Evolutionary conservation across 2,329 filamentous ascomycete species (phyloP).

Genomic region (Pyrenochaeta sp.): DNA sequence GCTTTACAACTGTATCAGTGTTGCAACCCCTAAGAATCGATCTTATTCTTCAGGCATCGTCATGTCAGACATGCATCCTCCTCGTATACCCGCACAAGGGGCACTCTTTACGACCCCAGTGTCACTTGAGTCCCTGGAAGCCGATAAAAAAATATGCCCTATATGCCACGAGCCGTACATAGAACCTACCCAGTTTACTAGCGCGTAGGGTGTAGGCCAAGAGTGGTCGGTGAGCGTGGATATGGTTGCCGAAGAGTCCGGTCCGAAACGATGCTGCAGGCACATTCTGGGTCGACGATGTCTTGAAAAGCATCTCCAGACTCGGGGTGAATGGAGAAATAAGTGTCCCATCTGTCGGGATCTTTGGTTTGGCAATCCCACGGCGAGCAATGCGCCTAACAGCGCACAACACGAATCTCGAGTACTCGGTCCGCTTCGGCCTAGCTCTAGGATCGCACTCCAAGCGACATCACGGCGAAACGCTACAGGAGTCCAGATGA

Average conservation of each 20-base stretch:
- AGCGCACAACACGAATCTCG: neutral
- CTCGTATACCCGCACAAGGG: neutral
- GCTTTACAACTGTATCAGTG: neutral
- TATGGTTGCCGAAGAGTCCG: conserved; percentile 8
- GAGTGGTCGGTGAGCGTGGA: conserved; percentile 13
- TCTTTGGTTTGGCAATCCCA: conserved; percentile 3
- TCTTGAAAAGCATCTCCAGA: conserved; percentile 9
- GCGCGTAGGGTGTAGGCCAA: neutral
- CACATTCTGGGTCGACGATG: conserved; percentile 13
- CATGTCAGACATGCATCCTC: neutral
- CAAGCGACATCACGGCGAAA: neutral
- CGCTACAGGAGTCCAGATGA: neutral
- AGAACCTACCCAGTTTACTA: neutral
- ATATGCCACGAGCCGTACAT: conserved; percentile 7
- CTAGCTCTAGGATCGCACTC: conserved; percentile 3
- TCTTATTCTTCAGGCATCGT: neutral
- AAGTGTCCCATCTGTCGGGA: conserved; percentile 18
- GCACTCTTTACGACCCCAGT: conserved; percentile 3
- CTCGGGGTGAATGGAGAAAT: conserved; percentile 9
- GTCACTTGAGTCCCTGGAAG: neutral
- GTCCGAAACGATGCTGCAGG: conserved; percentile 6
- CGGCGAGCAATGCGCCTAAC: neutral
- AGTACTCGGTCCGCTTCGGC: neutral
- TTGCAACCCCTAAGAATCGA: neutral
- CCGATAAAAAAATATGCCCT: neutral